Evolutionary conservation across 768 basidiomycete species (phyloP).

Genomic region (Gelatoporia subvermispora): DNA sequence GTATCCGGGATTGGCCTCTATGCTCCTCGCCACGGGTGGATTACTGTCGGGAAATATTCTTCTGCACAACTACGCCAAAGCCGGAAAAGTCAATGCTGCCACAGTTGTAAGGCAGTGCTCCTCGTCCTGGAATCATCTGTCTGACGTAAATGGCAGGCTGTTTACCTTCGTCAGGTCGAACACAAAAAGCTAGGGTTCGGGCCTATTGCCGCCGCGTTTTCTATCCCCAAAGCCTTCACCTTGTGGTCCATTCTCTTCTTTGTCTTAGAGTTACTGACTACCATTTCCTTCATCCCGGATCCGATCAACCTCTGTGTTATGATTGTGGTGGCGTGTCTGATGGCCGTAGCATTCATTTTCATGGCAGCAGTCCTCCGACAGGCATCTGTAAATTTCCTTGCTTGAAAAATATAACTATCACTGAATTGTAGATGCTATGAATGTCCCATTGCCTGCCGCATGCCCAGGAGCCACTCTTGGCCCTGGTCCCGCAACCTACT

Average conservation of each 20-base stretch:
- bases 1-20: constrained; percentile 8
- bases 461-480: too few relatives aligned
- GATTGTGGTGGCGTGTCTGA: too few relatives aligned
- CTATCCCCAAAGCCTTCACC: constrained; percentile 13
- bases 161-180: constrained; percentile 5
- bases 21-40: constrained; percentile 1
- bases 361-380: too few relatives aligned
- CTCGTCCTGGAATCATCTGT: background rate
- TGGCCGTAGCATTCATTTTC: too few relatives aligned
- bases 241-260: constrained; percentile 9
- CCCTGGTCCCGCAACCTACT: too few relatives aligned
- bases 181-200: constrained; percentile 8
- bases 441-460: too few relatives aligned
- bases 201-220: constrained; percentile 7
- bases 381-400: too few relatives aligned
- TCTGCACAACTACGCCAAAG: constrained; percentile 9
- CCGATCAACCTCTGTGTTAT: too few relatives aligned
- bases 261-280: too few relatives aligned
- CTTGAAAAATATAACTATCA: too few relatives aligned
- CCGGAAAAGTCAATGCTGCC: constrained; percentile 4
- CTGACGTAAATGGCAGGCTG: constrained; percentile 3
- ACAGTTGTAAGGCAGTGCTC: constrained; percentile 7
- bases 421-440: too few relatives aligned
- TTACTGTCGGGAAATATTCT: constrained; percentile 6
- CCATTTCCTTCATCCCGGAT: too few relatives aligned